Base-by-base conservation (phyloP, 2,329 filamentous ascomycete species). In the Helotiales sp. region DNA sequence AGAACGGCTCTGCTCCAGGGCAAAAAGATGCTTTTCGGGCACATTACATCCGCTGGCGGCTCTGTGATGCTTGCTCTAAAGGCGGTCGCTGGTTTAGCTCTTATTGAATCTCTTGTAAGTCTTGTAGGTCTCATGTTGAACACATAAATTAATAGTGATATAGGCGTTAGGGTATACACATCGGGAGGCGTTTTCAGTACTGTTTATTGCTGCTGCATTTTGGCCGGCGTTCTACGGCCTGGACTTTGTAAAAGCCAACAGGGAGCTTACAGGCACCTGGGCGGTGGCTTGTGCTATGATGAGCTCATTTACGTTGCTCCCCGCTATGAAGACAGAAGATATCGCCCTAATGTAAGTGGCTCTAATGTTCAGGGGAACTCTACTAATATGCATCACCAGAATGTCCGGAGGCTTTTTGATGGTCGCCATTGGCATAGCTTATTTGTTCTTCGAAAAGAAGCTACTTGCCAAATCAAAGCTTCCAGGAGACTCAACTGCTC, bases 151-250 rank as follows among this genome's bases (percentile, higher is more conserved):
- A 53, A 68, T 62, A 48, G 13, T 24, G 5, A 4, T 34, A 22
- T 55, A 95, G 90, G 92, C 95, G 22, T 80, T 96, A 75, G 93
- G 91, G 51, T 99, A 99, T 72, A 96, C 96, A 56, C 83, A 93
- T 66, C 87, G 95, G 38, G 89, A 96, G 69, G 85, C 98, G 24
- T 88, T 96, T 66, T 96, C 93, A 0, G 76, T 84, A 0, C 84
- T 93, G 55, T 99, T 93, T 69, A 68, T 93, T 25, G 64, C 93
- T 3, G 92, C 85, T 3, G 83, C 87, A 1, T 79, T 89, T 42
- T 99, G 93, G 90, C 95, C 95, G 0, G 65, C 81, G 0, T 78
- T 85, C 0, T 89, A 95, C 65, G 93, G 95, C 0, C 68, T 81
- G 25, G 78, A 79, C 0, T 98, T 99, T 67, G 64, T 97, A 8